Conservation (phyloP, 805 yeast genomes). For the Yarrowia porcina region DNA sequence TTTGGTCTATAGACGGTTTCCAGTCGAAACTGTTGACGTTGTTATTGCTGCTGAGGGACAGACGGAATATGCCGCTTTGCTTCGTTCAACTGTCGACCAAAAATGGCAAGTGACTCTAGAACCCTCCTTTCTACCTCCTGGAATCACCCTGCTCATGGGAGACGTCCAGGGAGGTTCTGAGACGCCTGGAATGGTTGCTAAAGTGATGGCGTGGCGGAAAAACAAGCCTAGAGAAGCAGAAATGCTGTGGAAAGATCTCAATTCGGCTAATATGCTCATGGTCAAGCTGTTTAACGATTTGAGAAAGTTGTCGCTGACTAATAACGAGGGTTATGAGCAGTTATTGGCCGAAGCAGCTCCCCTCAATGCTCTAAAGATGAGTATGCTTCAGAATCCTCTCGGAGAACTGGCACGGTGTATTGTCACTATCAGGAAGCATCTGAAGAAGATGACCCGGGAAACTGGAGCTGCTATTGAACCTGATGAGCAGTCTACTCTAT, state of each 20-base stretch:
- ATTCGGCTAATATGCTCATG: conserved; percentile 56
- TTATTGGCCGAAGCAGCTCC: conserved; percentile 24
- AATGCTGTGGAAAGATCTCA: conserved; percentile 52
- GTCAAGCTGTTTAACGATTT: conserved; percentile 49
- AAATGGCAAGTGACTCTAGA: conserved; percentile 60
- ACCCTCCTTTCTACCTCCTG: conserved; percentile 62
- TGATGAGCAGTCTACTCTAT: conserved; percentile 60
- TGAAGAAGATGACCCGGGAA: conserved; percentile 57
- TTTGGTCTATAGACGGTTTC: conserved; percentile 73
- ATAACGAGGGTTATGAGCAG: conserved; percentile 42
- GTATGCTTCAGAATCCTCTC: neutral
- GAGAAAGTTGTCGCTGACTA: conserved; percentile 36
- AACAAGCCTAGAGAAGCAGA: conserved; percentile 50
- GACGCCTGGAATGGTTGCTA: conserved; percentile 83
- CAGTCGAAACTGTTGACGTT: conserved; percentile 50
- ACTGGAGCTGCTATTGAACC: conserved; percentile 93
- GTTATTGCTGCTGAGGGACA: conserved; percentile 33
- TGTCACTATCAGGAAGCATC: conserved; percentile 49
- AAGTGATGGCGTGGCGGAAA: conserved; percentile 68
- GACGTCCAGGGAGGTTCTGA: conserved; percentile 91
- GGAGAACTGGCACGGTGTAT: conserved; percentile 3
- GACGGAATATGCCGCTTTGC: conserved; percentile 36
- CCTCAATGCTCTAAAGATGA: neutral
- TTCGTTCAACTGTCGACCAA: conserved; percentile 34
- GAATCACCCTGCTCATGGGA: conserved; percentile 78